Percentiles rank a stretch among this genome's conserved stretches.
phyloP scores from a whole-genome alignment of 2,329 filamentous ascomycete genomes.

The Fusarium palustre region DNA sequence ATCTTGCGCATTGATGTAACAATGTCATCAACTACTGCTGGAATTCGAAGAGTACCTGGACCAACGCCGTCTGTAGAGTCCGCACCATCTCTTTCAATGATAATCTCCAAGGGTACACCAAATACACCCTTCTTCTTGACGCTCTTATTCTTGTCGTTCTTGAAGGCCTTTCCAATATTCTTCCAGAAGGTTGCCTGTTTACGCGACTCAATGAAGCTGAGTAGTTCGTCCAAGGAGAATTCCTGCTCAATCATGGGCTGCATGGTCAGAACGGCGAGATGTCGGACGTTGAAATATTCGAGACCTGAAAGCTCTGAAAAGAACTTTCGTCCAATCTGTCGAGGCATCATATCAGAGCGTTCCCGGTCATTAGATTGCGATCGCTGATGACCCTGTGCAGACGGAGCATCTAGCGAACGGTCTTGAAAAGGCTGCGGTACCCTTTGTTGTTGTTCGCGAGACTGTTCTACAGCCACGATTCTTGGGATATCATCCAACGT shows the following conservation, averaged over 20 bases:
- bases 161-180: conserved; percentile 96
- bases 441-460: conserved; percentile 87
- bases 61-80: conserved; percentile 98
- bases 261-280: conserved; percentile 94
- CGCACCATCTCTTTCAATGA: conserved; percentile 92
- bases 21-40: conserved; percentile 93
- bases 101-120: conserved; percentile 85
- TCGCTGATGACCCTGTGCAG: conserved; percentile 73
- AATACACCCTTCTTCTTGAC: conserved; percentile 95
- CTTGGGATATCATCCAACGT: conserved; percentile 96
- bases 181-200: conserved; percentile 96
- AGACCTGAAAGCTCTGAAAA: conserved; percentile 96
- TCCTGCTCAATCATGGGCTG: conserved; percentile 89
- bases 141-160: conserved; percentile 80
- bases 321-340: conserved; percentile 77
- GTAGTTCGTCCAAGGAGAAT: conserved; percentile 92
- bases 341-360: conserved; percentile 65
- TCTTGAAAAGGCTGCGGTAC: conserved; percentile 37
- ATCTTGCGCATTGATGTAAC: conserved; percentile 97
- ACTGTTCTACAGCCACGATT: conserved; percentile 95
- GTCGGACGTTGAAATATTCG: conserved; percentile 97
- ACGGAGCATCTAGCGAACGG: conserved; percentile 55
- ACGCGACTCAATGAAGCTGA: conserved; percentile 91
- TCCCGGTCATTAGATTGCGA: conserved; percentile 68
- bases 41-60: conserved; percentile 88